phyloP scores from a whole-genome alignment of 2,329 filamentous ascomycete species.

The Epichloe uncinata region DNA sequence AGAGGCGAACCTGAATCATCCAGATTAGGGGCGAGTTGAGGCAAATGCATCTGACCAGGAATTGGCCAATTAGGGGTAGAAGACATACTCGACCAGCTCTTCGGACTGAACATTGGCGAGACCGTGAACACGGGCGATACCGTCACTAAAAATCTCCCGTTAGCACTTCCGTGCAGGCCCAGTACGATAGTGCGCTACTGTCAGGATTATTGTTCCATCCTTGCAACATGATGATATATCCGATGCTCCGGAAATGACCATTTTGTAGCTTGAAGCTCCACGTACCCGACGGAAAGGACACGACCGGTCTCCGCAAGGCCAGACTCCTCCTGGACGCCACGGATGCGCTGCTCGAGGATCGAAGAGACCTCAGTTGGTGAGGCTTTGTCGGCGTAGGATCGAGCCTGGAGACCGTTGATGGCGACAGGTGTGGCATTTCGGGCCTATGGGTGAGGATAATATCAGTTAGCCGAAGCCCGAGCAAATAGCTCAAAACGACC shows the following conservation, averaged over 20 bases:
- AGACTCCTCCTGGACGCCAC: constrained; percentile 94
- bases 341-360: constrained; percentile 98
- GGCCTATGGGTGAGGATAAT: constrained; percentile 47
- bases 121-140: constrained; percentile 99
- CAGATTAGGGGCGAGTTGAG: constrained; percentile 9
- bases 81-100: constrained; percentile 95
- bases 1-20: constrained; percentile 72
- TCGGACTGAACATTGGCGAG: constrained; percentile 99
- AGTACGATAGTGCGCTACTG: not conserved
- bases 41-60: not conserved
- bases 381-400: constrained; percentile 89
- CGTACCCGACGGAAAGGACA: constrained; percentile 97
- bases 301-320: constrained; percentile 95
- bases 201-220: not conserved
- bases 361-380: constrained; percentile 96
- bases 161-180: constrained; percentile 10
- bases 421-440: constrained; percentile 74
- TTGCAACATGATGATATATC: not conserved
- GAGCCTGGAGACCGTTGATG: constrained; percentile 50
- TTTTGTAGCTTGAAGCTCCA: constrained; percentile 19
- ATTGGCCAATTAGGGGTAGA: not conserved
- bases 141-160: constrained; percentile 58
- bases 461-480: constrained; percentile 39
- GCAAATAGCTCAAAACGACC: constrained; percentile 23
- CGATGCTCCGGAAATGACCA: not conserved